Percentiles rank a stretch among this genome's conserved stretches.
Conservation (phyloP, 2,329 filamentous ascomycete species). For the Didymella keratinophila region DNA sequence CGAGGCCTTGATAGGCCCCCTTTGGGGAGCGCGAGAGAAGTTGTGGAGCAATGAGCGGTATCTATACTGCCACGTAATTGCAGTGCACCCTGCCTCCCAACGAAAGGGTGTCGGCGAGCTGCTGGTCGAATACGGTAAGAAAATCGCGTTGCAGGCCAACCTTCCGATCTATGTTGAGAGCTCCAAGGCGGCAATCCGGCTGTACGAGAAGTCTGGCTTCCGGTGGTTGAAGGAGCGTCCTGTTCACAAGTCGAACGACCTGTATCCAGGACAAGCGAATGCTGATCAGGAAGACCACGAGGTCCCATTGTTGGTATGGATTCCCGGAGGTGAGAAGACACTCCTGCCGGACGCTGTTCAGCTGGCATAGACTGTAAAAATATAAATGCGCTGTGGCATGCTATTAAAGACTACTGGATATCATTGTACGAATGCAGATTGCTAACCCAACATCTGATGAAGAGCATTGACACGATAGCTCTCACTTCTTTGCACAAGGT, state of each 20-base stretch:
- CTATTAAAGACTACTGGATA: constrained; percentile 8
- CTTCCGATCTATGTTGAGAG: constrained; percentile 60
- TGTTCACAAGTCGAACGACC: constrained; percentile 50
- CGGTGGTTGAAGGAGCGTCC: constrained; percentile 51
- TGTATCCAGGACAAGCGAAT: constrained; percentile 39
- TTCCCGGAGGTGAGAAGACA: constrained; percentile 22
- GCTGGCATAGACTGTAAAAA: constrained; percentile 16
- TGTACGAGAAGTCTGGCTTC: constrained; percentile 60
- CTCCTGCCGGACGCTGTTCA: constrained; percentile 26
- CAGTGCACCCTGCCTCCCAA: constrained; percentile 55
- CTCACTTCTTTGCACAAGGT: constrained; percentile 58
- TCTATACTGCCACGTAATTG: constrained; percentile 53
- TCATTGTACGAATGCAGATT: background rate
- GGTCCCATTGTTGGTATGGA: constrained; percentile 28
- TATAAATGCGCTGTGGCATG: background rate
- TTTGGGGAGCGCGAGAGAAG: constrained; percentile 41
- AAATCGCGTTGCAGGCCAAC: constrained; percentile 43
- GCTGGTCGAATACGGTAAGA: constrained; percentile 53
- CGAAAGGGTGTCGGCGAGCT: constrained; percentile 54
- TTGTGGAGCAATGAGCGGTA: constrained; percentile 35
- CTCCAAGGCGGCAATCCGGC: constrained; percentile 51
- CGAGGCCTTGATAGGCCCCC: constrained; percentile 53
- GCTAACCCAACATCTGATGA: constrained; percentile 56
- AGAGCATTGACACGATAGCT: constrained; percentile 60
- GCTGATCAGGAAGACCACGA: constrained; percentile 18